Evolutionary conservation across 345 rosid species (phyloP).

Genomic region (Gynandropsis gynandra): DNA sequence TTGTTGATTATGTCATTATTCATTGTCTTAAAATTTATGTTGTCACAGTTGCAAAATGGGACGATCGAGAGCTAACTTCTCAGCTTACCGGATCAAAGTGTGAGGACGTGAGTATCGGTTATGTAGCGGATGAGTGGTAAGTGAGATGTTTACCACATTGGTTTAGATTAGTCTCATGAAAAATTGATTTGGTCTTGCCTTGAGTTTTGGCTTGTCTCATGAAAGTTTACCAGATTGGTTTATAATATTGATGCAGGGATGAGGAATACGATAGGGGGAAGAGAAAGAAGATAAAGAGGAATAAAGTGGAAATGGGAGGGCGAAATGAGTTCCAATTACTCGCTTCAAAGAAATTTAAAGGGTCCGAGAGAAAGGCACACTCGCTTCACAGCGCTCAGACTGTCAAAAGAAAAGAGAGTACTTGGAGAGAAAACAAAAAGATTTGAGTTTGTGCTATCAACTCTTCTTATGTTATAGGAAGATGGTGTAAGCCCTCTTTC

Average conservation of each 20-base stretch:
- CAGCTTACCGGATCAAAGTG: conserved; percentile 27
- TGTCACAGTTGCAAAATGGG: conserved; percentile 75
- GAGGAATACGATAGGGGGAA: conserved; percentile 92
- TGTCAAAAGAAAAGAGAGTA: conserved; percentile 10
- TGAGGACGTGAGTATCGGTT: conserved; percentile 43
- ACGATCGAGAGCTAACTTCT: conserved; percentile 38
- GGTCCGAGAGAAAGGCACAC: conserved; percentile 19
- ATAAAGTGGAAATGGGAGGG: conserved; percentile 40
- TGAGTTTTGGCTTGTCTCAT: not conserved
- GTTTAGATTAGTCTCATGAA: not conserved
- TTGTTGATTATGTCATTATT: not conserved
- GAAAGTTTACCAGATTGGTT: conserved; percentile 8
- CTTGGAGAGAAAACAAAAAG: too few species aligned
- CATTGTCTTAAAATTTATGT: conserved; percentile 15
- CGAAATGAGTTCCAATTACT: conserved; percentile 73
- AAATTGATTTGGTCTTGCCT: not conserved
- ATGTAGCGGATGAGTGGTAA: conserved; percentile 87
- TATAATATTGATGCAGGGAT: conserved; percentile 52
- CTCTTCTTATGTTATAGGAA: too few species aligned
- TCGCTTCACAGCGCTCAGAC: conserved; percentile 21
- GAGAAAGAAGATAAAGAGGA: conserved; percentile 62
- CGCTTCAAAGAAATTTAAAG: conserved; percentile 39
- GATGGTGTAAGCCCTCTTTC: too few species aligned
- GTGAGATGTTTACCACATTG: too few species aligned
- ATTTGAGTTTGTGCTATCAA: too few species aligned